Percentiles rank a stretch among this genome's conserved stretches.
Evolutionary conservation across 208 protist genomes (phyloP).

Genomic region (Sergeia podlipaevii): DNA sequence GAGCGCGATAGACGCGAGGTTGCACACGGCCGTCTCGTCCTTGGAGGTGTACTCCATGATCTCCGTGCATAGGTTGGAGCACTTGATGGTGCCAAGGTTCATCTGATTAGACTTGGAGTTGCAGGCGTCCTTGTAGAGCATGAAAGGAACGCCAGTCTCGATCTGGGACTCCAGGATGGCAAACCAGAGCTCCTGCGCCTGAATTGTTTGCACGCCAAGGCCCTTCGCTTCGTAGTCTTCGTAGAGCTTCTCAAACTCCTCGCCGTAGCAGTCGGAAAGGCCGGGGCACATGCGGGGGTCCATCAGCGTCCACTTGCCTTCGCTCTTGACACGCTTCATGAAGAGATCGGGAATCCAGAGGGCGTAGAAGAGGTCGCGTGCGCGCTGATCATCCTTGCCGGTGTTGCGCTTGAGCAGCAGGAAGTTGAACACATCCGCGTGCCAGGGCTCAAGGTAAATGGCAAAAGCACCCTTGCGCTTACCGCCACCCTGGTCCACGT

Average conservation of each 20-base stretch:
- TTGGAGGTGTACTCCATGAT: constrained; percentile 98
- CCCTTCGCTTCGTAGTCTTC: constrained; percentile 92
- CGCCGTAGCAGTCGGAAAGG: constrained; percentile 94
- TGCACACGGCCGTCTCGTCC: constrained; percentile 99
- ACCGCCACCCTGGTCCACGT: constrained; percentile 98
- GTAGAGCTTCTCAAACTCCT: constrained; percentile 96
- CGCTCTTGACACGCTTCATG: constrained; percentile 97
- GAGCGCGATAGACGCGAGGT: constrained; percentile 98
- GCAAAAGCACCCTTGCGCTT: constrained; percentile 99
- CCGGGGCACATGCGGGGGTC: constrained; percentile 96
- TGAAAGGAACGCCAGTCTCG: constrained; percentile 99
- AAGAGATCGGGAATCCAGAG: constrained; percentile 99
- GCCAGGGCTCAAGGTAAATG: constrained; percentile 99
- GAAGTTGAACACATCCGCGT: constrained; percentile 98
- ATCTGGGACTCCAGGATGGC: constrained; percentile 98
- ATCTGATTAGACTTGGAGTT: constrained; percentile 99
- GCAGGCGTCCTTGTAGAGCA: constrained; percentile 99
- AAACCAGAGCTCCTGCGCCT: constrained; percentile 98
- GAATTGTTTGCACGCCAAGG: constrained; percentile 77
- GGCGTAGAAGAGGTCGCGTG: constrained; percentile 99
- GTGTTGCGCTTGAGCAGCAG: constrained; percentile 97
- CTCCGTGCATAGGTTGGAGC: constrained; percentile 99
- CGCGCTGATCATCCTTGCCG: constrained; percentile 97
- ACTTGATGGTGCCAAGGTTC: constrained; percentile 99
- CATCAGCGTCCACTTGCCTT: constrained; percentile 97